Evolutionary conservation across 2,329 filamentous ascomycete species (phyloP), one percentile per base, ranked within the genome.

Genomic region (Talaromyces piceae): DNA sequence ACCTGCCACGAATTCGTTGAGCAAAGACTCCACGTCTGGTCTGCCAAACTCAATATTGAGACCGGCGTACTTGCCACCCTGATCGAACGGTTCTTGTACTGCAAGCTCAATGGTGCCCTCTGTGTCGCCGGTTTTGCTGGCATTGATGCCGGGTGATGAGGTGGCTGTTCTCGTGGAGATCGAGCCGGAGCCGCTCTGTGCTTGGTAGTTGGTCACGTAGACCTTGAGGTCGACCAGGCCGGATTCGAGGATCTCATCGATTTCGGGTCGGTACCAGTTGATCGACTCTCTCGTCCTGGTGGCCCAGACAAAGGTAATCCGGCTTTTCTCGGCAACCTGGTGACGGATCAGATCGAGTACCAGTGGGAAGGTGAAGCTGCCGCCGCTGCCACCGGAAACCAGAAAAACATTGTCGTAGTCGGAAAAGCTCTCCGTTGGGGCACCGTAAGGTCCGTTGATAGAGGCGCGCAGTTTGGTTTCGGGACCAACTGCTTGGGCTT

Each of bases 371-470:
- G 45, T 57, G 13, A 54, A 56, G 12, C 41, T 54, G n/a, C 56
- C 54, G 16, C 56, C 58, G 33, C 53, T 59, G 2, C 54, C 53
- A 51, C 56, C 54, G 12, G 54, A 54, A 7, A 58, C 31, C 4
- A 58, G 41, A 20, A 60, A 30, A 3, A 57, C 39, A 11, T 47
- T 50, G 23, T 59, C 58, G 47, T 54, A 59, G 3, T 50, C 16
- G 25, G 37, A 52, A 20, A 57, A 60, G 39, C 13, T 25, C 16
- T 58, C 47, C 2, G 57, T 51, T 18, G 55, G 31, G 20, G 54
- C 52, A 7, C 58, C 58, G 39, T 60, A 60, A 7, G 41, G 45
- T 9, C 57, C 58, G 45, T 60, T 57, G 7, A 60, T 31, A 11
- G 56, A 59, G 43, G 52, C 57, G 9, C 54, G 52, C 9, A 59